phyloP scores from a whole-genome alignment of 1,284 basidiomycete genomes.

The Sporisorium reilianum region DNA sequence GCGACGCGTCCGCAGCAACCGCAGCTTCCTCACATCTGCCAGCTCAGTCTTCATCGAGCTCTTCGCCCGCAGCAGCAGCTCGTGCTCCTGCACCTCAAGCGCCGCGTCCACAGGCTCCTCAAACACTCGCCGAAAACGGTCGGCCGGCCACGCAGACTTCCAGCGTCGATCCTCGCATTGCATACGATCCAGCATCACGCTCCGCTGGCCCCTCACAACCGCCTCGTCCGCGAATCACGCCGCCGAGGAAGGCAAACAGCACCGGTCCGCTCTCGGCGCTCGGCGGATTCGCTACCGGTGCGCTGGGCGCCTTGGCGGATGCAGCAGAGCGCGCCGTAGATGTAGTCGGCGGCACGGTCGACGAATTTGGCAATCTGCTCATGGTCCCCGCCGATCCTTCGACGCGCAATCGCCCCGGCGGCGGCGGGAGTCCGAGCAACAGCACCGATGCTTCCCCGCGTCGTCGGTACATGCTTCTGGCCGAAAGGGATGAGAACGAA shows the following conservation, averaged over 20 bases:
- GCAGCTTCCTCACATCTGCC: neutral
- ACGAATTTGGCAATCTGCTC: conserved; percentile 48
- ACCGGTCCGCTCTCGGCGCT: conserved; percentile 41
- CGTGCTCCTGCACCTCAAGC: conserved; percentile 1
- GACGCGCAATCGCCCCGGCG: conserved; percentile 5
- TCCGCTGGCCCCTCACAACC: conserved; percentile 12
- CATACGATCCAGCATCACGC: conserved; percentile 5
- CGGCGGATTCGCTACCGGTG: conserved; percentile 47
- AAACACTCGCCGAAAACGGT: neutral
- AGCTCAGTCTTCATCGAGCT: neutral
- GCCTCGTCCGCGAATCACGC: conserved; percentile 27
- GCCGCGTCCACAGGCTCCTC: conserved; percentile 1
- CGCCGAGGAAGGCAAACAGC: conserved; percentile 31
- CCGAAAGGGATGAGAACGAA: conserved; percentile 22
- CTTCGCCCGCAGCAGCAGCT: neutral
- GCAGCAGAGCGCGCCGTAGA: conserved; percentile 51
- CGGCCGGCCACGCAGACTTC: conserved; percentile 2
- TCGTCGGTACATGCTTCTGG: conserved; percentile 25
- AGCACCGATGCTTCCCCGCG: conserved; percentile 30
- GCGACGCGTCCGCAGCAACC: neutral
- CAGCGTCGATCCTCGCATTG: conserved; percentile 1
- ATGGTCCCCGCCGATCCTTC: conserved; percentile 41
- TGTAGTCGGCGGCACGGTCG: conserved; percentile 49
- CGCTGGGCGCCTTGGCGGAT: conserved; percentile 40
- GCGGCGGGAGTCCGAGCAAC: neutral